Percentiles rank a stretch among this genome's conserved stretches.
phyloP scores from a whole-genome alignment of 371 early-diverging fungal genomes.

The Zopfochytrium polystomum region DNA sequence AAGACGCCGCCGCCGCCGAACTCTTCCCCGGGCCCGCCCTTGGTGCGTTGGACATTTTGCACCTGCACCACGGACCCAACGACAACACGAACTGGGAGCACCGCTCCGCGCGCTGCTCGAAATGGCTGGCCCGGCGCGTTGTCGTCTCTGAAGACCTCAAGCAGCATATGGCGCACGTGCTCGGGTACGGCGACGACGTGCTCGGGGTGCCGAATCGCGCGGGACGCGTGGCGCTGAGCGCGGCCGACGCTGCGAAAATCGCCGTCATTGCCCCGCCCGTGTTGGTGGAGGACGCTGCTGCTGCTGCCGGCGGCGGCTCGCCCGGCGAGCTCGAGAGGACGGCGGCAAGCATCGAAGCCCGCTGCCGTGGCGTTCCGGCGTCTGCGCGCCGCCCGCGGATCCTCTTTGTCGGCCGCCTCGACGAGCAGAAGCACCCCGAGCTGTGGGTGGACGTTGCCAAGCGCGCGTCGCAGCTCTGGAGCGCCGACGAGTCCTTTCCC shows the following conservation, averaged over 20 bases:
- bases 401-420: slow-evolving; percentile 28
- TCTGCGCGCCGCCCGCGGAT: too few species aligned
- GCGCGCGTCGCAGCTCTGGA: neutral
- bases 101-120: slow-evolving; percentile 14
- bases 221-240: slow-evolving; percentile 5
- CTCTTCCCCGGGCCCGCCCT: neutral
- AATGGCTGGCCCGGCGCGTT: slow-evolving; percentile 11
- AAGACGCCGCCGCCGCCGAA: slow-evolving; percentile 1
- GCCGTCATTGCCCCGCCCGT: slow-evolving; percentile 24
- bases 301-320: neutral
- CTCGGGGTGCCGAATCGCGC: slow-evolving; percentile 11
- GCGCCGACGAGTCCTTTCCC: neutral
- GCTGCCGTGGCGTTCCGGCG: neutral
- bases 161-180: slow-evolving; percentile 4
- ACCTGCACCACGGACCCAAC: slow-evolving; percentile 16
- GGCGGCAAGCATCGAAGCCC: neutral
- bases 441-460: slow-evolving; percentile 28
- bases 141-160: slow-evolving; percentile 23
- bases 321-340: neutral
- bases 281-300: slow-evolving; percentile 3
- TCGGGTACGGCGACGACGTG: slow-evolving; percentile 23
- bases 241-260: slow-evolving; percentile 6
- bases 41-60: slow-evolving; percentile 21
- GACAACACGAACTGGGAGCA: slow-evolving; percentile 34
- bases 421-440: slow-evolving; percentile 29